phyloP scores from a whole-genome alignment of 495 filamentous ascomycete species.

The Neurospora sp. region DNA sequence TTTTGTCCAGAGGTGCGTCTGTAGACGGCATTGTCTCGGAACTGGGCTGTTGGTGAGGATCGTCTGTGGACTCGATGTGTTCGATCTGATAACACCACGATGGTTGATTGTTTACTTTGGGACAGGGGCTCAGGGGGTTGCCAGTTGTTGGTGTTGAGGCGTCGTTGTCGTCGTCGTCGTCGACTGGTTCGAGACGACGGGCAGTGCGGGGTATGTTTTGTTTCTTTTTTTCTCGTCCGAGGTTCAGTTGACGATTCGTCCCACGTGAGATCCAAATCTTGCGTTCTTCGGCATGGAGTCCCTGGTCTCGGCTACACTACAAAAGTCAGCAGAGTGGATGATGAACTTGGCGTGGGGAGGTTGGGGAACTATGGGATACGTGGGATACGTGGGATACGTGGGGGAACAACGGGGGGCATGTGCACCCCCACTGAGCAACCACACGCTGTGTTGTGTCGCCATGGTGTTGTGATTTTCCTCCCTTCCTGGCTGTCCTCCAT shows the following conservation, averaged over 20 bases:
- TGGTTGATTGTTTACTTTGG: not conserved
- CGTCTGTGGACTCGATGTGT: not conserved
- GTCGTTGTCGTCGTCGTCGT: not conserved
- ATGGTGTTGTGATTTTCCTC: not conserved
- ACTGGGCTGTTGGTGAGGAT: not conserved
- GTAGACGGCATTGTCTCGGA: too few relatives aligned
- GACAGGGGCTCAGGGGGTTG: not conserved
- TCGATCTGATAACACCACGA: not conserved
- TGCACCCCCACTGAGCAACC: not conserved
- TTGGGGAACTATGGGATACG: not conserved
- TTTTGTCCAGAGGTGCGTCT: not conserved
- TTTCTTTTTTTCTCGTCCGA: not conserved
- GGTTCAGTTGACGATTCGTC: not conserved
- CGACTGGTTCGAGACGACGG: not conserved
- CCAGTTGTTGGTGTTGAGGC: not conserved
- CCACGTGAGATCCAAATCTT: not conserved
- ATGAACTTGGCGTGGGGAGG: not conserved
- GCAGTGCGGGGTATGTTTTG: not conserved
- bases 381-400: not conserved
- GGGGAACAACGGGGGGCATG: not conserved
- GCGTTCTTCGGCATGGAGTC: not conserved
- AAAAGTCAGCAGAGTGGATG: not conserved
- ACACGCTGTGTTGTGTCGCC: not conserved
- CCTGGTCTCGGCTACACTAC: not conserved
- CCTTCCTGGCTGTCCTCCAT: not conserved